Percentiles rank a stretch among this genome's conserved stretches.
These are phyloP conservation scores for Fusarium albidum DNA, from an alignment of 2,329 filamentous ascomycete species.

Conservation along the genomic window DNA sequence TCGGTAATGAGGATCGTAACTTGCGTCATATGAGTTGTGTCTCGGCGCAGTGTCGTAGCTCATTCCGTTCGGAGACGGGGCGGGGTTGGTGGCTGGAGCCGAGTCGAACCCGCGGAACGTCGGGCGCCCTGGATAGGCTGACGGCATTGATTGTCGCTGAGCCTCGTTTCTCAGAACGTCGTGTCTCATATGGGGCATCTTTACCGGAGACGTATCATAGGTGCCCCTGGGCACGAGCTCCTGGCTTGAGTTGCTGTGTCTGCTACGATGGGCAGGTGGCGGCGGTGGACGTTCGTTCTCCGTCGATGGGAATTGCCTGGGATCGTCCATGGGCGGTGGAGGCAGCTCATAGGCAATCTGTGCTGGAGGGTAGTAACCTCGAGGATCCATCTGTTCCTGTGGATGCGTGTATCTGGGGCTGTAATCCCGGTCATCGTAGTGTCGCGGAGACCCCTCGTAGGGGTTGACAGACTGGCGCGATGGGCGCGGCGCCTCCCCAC, in stretches of 20 bases:
- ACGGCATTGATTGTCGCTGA: conserved; percentile 58
- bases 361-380: conserved; percentile 46
- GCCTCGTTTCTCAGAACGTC: conserved; percentile 66
- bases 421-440: conserved; percentile 49
- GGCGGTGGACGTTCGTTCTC: conserved; percentile 61
- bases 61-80: conserved; percentile 39
- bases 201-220: conserved; percentile 53
- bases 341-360: conserved; percentile 43
- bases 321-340: conserved; percentile 42
- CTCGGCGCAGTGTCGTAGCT: conserved; percentile 50
- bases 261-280: conserved; percentile 62
- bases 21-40: conserved; percentile 61
- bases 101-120: conserved; percentile 62
- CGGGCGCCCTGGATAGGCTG: conserved; percentile 61
- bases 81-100: conserved; percentile 48
- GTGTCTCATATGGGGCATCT: conserved; percentile 61
- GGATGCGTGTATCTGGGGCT: conserved; percentile 43
- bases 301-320: conserved; percentile 44
- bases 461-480: conserved; percentile 47
- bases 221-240: conserved; percentile 52
- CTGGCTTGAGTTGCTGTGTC: conserved; percentile 55
- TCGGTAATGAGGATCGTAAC: conserved; percentile 55
- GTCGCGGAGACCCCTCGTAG: conserved; percentile 46
- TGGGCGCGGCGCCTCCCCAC: conserved; percentile 40
- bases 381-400: conserved; percentile 50